Evolutionary conservation across 805 yeast species (phyloP).

Genomic region (Yarrowia deformans): DNA sequence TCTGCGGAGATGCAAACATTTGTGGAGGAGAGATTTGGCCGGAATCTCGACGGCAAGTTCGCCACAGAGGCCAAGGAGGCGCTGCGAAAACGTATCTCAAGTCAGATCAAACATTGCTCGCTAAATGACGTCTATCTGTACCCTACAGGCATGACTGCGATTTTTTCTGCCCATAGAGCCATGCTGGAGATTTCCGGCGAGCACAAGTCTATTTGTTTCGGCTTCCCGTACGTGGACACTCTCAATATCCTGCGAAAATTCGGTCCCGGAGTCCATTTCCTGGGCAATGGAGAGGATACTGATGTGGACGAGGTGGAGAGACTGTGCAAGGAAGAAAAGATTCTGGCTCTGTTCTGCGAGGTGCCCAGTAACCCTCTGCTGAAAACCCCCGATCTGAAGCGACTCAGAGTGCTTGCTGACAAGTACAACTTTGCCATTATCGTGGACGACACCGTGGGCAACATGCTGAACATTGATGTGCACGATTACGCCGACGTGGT

Average conservation of each 20-base stretch:
- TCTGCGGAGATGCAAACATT: slow-evolving; percentile 63
- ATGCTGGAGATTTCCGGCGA: slow-evolving; percentile 45
- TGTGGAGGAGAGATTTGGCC: slow-evolving; percentile 89
- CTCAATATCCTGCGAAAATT: slow-evolving; percentile 83
- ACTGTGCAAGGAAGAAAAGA: slow-evolving; percentile 67
- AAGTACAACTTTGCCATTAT: slow-evolving; percentile 78
- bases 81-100: slow-evolving; percentile 75
- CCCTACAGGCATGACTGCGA: slow-evolving; percentile 93
- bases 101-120: slow-evolving; percentile 59
- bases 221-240: slow-evolving; percentile 96
- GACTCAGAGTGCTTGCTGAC: slow-evolving; percentile 70
- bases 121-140: slow-evolving; percentile 76
- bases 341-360: slow-evolving; percentile 86
- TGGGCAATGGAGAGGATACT: slow-evolving; percentile 80
- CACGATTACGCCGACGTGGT: slow-evolving; percentile 85
- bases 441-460: slow-evolving; percentile 95
- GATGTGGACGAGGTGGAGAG: slow-evolving; percentile 68
- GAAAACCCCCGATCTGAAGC: slow-evolving; percentile 77
- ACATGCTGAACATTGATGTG: slow-evolving; percentile 81
- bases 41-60: slow-evolving; percentile 80
- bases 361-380: slow-evolving; percentile 95
- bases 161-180: slow-evolving; percentile 75
- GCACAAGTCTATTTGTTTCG: slow-evolving; percentile 78
- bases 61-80: slow-evolving; percentile 79
- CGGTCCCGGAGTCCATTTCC: slow-evolving; percentile 89